These are phyloP conservation scores for Pseudozyma sp. DNA, from an alignment of 1,284 basidiomycete species.

Conservation along the genomic window DNA sequence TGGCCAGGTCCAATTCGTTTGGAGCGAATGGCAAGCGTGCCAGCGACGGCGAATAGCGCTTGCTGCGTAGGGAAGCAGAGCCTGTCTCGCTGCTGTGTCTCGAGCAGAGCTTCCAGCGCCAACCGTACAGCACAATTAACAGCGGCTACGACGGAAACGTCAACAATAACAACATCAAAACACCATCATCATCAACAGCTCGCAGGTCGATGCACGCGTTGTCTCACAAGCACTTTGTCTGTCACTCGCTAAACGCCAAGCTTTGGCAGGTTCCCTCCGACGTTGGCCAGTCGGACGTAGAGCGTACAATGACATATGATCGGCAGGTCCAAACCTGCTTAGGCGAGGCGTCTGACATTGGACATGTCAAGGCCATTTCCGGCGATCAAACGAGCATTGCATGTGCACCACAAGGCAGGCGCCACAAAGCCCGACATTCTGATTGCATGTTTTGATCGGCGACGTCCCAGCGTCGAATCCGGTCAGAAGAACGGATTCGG, in stretches of 20 bases:
- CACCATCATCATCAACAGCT: too few relatives aligned
- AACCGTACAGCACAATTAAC: background rate
- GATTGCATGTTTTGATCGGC: slow-evolving; percentile 11
- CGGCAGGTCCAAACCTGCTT: background rate
- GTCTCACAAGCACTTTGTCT: background rate
- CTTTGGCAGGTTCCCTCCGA: too few relatives aligned
- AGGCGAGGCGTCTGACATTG: background rate
- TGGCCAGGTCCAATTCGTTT: background rate
- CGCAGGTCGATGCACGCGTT: background rate
- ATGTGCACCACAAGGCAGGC: slow-evolving; percentile 2
- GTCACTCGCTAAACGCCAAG: background rate
- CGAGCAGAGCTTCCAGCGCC: background rate
- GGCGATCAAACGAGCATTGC: slow-evolving; percentile 15
- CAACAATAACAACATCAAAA: slow-evolving; percentile 1
- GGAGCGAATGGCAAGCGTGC: slow-evolving; percentile 9
- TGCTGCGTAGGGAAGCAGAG: background rate
- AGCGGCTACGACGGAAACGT: background rate
- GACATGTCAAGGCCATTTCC: slow-evolving; percentile 17
- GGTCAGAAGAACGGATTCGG: too few relatives aligned
- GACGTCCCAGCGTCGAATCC: too few relatives aligned
- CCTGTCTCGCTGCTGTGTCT: background rate
- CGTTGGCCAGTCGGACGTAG: background rate
- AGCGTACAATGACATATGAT: background rate
- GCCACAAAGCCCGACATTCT: background rate
- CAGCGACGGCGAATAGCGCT: background rate